These are phyloP conservation scores for Lactarius sp. DNA, from an alignment of 768 basidiomycete genomes.

Conservation along the genomic window DNA sequence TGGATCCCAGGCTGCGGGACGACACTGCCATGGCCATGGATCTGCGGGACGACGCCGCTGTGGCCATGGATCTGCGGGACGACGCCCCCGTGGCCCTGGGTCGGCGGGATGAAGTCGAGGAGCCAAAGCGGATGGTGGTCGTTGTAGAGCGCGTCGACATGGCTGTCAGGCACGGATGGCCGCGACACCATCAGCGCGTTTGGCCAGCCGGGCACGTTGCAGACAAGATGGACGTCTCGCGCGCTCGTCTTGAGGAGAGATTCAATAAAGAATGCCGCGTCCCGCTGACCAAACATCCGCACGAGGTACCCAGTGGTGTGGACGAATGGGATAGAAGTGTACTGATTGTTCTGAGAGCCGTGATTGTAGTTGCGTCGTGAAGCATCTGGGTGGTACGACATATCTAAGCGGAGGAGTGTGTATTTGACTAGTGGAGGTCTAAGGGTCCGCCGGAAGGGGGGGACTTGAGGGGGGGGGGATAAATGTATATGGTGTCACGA, in stretches of 20 bases:
- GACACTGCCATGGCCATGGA: no score
- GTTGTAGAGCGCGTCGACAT: background rate
- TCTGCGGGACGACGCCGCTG: no score
- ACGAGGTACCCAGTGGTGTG: constrained; percentile 9
- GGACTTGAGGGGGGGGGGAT: background rate
- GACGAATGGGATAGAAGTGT: background rate
- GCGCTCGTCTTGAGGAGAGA: constrained; percentile 15
- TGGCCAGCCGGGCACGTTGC: constrained; percentile 9
- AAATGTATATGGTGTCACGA: background rate
- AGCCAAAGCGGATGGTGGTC: constrained; percentile 5
- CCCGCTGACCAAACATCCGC: constrained; percentile 17
- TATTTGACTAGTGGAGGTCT: background rate
- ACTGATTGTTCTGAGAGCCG: background rate
- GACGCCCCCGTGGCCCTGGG: background rate
- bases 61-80: no score
- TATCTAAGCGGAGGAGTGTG: background rate
- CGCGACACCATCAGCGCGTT: constrained; percentile 7
- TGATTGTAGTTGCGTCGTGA: background rate
- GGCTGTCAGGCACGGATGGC: background rate
- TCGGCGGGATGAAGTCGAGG: constrained; percentile 10
- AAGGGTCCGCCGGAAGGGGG: background rate
- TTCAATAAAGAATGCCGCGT: constrained; percentile 15
- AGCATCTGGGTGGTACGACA: background rate
- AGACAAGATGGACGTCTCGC: background rate
- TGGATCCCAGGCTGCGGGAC: no score